Percentiles rank a stretch among this genome's conserved stretches.
These are phyloP conservation scores for Leccinum ambiguum DNA, from an alignment of 1,284 basidiomycete species.

Conservation along the genomic window DNA sequence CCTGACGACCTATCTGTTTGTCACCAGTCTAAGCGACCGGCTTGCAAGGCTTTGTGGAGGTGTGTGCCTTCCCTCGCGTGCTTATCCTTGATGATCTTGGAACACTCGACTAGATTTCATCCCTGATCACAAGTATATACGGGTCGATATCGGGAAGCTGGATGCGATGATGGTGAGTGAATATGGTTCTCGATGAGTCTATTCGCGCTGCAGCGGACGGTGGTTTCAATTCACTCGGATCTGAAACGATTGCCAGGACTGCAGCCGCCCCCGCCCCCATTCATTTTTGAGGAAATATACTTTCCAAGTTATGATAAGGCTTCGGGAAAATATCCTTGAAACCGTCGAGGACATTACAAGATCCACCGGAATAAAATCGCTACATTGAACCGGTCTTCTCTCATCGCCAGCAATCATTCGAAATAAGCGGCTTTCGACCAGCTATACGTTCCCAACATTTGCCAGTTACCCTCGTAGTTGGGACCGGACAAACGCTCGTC, in stretches of 20 bases:
- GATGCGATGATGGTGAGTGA: constrained; percentile 58
- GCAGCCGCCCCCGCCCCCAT: constrained; percentile 76
- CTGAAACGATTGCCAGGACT: constrained; percentile 75
- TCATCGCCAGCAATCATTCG: constrained; percentile 70
- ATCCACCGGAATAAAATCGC: constrained; percentile 84
- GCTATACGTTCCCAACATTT: constrained; percentile 80
- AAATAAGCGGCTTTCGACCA: constrained; percentile 66
- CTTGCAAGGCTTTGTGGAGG: constrained; percentile 70
- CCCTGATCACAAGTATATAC: constrained; percentile 73
- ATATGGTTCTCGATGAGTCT: constrained; percentile 76
- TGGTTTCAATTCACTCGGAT: constrained; percentile 71
- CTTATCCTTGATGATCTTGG: constrained; percentile 12
- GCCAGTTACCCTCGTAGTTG: constrained; percentile 78
- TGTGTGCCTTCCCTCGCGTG: constrained; percentile 32
- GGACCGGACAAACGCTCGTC: constrained; percentile 70
- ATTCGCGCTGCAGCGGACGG: constrained; percentile 80
- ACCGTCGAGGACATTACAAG: constrained; percentile 62
- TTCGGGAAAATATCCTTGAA: constrained; percentile 72
- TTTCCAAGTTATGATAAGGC: constrained; percentile 77
- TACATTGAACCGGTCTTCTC: constrained; percentile 70
- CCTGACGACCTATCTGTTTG: constrained; percentile 70
- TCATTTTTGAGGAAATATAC: constrained; percentile 73
- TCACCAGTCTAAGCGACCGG: constrained; percentile 66
- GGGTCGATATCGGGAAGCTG: constrained; percentile 70
- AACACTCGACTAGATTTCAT: constrained; percentile 51